Conservation (phyloP, 192 early-diverging fungal genomes). For the Coemansia sp. region DNA sequence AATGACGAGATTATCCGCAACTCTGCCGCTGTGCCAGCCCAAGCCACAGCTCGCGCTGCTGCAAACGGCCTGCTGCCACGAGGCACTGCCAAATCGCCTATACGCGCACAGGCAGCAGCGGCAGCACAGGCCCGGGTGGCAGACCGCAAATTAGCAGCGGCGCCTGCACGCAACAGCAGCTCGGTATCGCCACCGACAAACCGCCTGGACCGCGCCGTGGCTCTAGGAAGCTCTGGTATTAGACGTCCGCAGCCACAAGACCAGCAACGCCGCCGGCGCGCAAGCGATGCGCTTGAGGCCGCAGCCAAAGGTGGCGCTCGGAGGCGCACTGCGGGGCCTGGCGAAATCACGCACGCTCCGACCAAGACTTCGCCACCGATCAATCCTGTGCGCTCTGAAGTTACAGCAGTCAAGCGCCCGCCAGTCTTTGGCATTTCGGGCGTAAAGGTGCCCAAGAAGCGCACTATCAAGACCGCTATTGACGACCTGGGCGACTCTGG, state of each 20-base stretch:
- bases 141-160: neutral
- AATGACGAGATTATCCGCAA: neutral
- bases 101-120: neutral
- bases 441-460: slow-evolving; percentile 43
- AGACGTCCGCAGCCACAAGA: neutral
- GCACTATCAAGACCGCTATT: neutral
- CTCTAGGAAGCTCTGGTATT: slow-evolving; percentile 3
- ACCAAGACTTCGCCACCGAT: neutral
- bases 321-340: slow-evolving; percentile 2
- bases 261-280: slow-evolving; percentile 2
- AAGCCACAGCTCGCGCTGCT: neutral
- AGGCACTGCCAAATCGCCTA: slow-evolving; percentile 2
- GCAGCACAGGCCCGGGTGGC: neutral
- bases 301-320: slow-evolving; percentile 1
- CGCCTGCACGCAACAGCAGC: slow-evolving; percentile 1
- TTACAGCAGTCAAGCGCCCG: slow-evolving; percentile 11
- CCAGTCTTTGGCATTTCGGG: slow-evolving; percentile 10
- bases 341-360: neutral
- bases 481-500: neutral
- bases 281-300: slow-evolving; percentile 3
- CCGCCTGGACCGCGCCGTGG: neutral
- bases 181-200: slow-evolving; percentile 8
- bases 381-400: neutral
- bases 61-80: neutral
- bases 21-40: neutral